Conservation (phyloP, 257 asterid species). For the Thymus quinquecostatus region DNA sequence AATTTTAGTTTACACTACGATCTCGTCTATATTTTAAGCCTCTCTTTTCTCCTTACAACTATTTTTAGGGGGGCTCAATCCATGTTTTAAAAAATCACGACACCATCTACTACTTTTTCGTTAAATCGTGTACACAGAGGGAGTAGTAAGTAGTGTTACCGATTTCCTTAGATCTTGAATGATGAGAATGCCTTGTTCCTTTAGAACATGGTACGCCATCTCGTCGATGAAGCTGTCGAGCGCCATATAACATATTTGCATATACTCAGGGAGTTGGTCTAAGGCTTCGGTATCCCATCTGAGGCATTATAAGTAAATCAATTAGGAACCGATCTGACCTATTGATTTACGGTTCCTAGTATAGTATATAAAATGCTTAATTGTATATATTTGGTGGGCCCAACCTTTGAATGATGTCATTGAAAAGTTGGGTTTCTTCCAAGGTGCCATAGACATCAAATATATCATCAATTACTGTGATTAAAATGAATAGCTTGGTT, state of each 20-base stretch:
- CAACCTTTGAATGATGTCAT: background rate
- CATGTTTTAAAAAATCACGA: no score
- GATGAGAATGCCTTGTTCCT: background rate
- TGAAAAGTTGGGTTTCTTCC: slow-evolving; percentile 20
- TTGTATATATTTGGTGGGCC: no score
- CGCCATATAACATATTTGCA: slow-evolving; percentile 6
- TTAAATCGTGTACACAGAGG: no score
- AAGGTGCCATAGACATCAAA: slow-evolving; percentile 38
- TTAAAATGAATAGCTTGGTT: slow-evolving; percentile 13
- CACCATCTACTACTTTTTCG: no score
- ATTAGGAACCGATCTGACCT: no score
- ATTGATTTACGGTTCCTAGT: no score
- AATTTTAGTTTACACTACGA: no score
- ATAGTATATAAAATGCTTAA: no score
- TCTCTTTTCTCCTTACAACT: no score
- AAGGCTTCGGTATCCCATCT: slow-evolving; percentile 7
- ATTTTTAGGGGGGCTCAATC: no score
- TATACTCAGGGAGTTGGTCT: slow-evolving; percentile 4
- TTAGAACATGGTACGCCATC: slow-evolving; percentile 13
- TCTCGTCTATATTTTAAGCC: no score
- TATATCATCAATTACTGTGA: slow-evolving; percentile 30
- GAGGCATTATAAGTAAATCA: background rate
- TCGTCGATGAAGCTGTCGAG: slow-evolving; percentile 7
- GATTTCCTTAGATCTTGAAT: slow-evolving; percentile 20
- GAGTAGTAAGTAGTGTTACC: background rate